A percentile compares a stretch with the other conserved stretches of the same genome.
Evolutionary conservation across 306 rosid species (phyloP).

Genomic region (Mimosa bimucronata): DNA sequence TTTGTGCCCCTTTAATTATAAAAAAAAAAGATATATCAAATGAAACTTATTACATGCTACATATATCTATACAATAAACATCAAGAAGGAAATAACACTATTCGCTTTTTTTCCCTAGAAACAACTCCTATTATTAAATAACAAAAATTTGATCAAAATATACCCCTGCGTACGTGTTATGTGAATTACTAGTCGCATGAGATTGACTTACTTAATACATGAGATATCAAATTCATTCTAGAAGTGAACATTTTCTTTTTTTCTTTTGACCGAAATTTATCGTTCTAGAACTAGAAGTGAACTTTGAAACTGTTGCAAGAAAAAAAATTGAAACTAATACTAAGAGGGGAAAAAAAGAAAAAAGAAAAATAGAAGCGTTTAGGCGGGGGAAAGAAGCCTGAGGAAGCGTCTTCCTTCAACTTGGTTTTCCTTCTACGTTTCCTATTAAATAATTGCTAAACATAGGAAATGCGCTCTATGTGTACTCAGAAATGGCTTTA

Average conservation of each 20-base stretch:
- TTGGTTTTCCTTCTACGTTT: neutral
- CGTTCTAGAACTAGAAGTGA: neutral
- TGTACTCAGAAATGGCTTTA: neutral
- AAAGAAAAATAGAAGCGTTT: neutral
- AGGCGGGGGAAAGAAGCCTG: neutral
- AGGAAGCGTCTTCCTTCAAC: neutral
- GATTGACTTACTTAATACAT: neutral
- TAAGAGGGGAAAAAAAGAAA: neutral
- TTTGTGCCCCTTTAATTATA: too few relatives aligned
- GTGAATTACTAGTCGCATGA: neutral
- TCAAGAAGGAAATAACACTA: neutral
- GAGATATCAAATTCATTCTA: neutral
- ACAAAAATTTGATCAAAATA: neutral
- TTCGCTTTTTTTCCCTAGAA: too few relatives aligned
- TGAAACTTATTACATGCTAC: neutral
- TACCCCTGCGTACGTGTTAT: neutral
- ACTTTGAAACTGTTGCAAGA: too few relatives aligned
- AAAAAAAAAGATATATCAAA: too few relatives aligned
- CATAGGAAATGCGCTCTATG: neutral
- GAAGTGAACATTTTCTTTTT: neutral
- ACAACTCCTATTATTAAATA: too few relatives aligned
- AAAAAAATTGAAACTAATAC: too few relatives aligned
- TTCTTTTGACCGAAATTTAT: too few relatives aligned
- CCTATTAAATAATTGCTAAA: neutral
- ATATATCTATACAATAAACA: neutral